These are phyloP conservation scores for Trapa incisa DNA, from an alignment of 345 rosid species.

Conservation along the genomic window DNA sequence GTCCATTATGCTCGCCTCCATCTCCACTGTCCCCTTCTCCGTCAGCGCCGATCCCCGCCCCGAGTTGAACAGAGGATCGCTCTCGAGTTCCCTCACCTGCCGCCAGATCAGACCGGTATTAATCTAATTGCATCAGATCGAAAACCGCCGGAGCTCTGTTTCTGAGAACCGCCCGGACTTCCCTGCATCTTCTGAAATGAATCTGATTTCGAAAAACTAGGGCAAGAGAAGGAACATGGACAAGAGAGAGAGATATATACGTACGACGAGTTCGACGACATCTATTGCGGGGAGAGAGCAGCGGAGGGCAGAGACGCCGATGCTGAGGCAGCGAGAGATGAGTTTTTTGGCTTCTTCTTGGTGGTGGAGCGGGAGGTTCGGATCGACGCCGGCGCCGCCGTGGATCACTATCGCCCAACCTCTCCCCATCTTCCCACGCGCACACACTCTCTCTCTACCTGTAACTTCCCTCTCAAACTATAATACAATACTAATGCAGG, in stretches of 20 bases:
- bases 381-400: conserved; percentile 99
- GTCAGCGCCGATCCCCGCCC: conserved; percentile 96
- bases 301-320: conserved; percentile 76
- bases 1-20: conserved; percentile 99
- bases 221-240: not conserved
- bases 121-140: not conserved
- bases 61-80: conserved; percentile 87
- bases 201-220: not conserved
- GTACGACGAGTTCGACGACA: conserved; percentile 86
- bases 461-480: too few relatives aligned
- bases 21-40: conserved; percentile 81
- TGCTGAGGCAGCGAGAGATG: conserved; percentile 73
- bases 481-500: not conserved
- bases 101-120: not conserved
- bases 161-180: too few relatives aligned
- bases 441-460: not conserved
- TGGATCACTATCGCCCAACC: conserved; percentile 97
- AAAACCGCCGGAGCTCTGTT: too few relatives aligned
- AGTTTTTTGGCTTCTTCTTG: conserved; percentile 82
- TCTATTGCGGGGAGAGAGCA: conserved; percentile 71
- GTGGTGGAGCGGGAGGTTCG: conserved; percentile 64
- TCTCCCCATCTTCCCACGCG: conserved; percentile 27
- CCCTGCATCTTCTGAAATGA: not conserved
- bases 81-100: conserved; percentile 76
- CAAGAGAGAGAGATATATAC: not conserved